Conservation (phyloP, 768 basidiomycete genomes). For the Psilocybe cyanescens region DNA sequence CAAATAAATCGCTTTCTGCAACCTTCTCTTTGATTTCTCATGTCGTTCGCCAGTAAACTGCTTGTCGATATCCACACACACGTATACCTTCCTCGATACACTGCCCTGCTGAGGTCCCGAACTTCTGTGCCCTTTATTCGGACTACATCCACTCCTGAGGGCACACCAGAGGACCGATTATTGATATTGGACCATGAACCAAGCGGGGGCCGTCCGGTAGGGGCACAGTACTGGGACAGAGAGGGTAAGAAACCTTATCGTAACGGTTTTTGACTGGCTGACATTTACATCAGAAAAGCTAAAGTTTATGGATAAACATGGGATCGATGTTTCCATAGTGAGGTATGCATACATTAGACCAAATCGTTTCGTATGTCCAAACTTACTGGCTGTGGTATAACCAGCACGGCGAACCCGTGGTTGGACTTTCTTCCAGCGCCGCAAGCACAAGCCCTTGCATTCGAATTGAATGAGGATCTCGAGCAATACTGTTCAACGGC, state of each 20-base stretch:
- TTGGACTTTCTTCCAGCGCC: conserved; percentile 80
- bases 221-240: conserved; percentile 82
- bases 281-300: conserved; percentile 53
- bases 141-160: conserved; percentile 44
- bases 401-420: conserved; percentile 89
- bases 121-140: conserved; percentile 70
- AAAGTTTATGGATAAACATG: conserved; percentile 83
- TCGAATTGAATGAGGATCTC: conserved; percentile 75
- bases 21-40: conserved; percentile 6
- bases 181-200: conserved; percentile 83
- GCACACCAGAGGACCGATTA: conserved; percentile 64
- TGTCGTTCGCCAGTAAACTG: conserved; percentile 34
- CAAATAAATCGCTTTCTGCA: background rate
- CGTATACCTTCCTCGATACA: conserved; percentile 82
- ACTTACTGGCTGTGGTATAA: conserved; percentile 5
- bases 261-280: background rate
- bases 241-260: conserved; percentile 26
- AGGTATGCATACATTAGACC: conserved; percentile 46
- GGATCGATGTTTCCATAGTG: conserved; percentile 78
- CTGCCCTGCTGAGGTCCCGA: conserved; percentile 67
- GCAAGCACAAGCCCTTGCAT: conserved; percentile 68
- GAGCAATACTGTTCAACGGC: conserved; percentile 78
- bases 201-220: conserved; percentile 78
- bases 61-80: conserved; percentile 88
- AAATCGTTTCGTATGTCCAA: background rate